These are phyloP conservation scores for Suillus plorans DNA, from an alignment of 768 basidiomycete genomes.

Conservation along the genomic window DNA sequence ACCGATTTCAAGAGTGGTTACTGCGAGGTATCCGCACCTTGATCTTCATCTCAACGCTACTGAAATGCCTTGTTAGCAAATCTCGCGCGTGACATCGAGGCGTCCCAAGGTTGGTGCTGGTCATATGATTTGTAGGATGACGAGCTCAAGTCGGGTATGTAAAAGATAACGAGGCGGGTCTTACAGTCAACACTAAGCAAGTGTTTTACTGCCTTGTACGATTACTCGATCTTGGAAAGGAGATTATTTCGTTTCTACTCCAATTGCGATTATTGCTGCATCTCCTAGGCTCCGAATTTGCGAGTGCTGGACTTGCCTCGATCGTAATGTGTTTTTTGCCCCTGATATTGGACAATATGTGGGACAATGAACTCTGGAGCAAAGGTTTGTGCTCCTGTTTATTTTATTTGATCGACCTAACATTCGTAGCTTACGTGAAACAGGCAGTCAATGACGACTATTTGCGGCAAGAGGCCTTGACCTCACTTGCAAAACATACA, in stretches of 20 bases:
- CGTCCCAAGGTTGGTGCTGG: slow-evolving; percentile 18
- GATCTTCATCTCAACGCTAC: background rate
- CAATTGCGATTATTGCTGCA: slow-evolving; percentile 21
- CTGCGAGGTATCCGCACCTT: slow-evolving; percentile 15
- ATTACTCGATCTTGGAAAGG: slow-evolving; percentile 11
- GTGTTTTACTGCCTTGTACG: slow-evolving; percentile 15
- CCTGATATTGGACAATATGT: background rate
- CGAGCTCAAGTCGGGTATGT: background rate
- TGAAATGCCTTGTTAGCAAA: slow-evolving; percentile 12
- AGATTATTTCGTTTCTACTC: slow-evolving; percentile 18
- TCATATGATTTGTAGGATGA: background rate
- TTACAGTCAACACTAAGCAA: background rate
- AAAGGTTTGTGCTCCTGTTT: slow-evolving; percentile 14
- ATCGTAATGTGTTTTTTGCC: slow-evolving; percentile 21
- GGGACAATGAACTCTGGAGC: slow-evolving; percentile 17
- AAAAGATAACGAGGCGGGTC: slow-evolving; percentile 11
- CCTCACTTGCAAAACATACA: slow-evolving; percentile 4
- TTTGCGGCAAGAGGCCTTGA: slow-evolving; percentile 21
- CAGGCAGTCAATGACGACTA: slow-evolving; percentile 17
- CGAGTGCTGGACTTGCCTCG: slow-evolving; percentile 21
- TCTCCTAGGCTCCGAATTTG: slow-evolving; percentile 17
- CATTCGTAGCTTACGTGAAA: slow-evolving; percentile 18
- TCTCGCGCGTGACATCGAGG: slow-evolving; percentile 21
- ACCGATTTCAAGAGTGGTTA: slow-evolving; percentile 20
- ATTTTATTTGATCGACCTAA: background rate